phyloP scores from a whole-genome alignment of 2,329 filamentous ascomycete species.

The Cladophialophora exuberans region DNA sequence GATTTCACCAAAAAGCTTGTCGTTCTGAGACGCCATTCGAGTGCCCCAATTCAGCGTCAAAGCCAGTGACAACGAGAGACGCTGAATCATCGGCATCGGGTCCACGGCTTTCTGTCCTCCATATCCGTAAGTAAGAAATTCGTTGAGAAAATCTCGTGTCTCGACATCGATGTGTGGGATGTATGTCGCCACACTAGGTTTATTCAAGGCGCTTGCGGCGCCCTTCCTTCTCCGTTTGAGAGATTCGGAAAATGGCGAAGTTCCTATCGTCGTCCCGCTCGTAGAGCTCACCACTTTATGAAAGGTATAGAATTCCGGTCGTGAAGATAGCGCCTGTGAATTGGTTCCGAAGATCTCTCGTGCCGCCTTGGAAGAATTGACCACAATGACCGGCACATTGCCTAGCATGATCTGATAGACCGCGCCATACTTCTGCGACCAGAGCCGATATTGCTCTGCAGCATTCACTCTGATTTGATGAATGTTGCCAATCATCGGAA shows the following conservation, averaged over 20 bases:
- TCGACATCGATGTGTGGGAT: slow-evolving; percentile 66
- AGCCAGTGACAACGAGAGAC: slow-evolving; percentile 63
- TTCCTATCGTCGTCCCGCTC: slow-evolving; percentile 69
- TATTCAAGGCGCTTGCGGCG: slow-evolving; percentile 67
- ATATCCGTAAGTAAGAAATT: slow-evolving; percentile 62
- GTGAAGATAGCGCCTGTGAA: slow-evolving; percentile 57
- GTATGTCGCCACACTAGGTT: slow-evolving; percentile 66
- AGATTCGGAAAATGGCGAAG: slow-evolving; percentile 67
- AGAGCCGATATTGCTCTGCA: slow-evolving; percentile 60
- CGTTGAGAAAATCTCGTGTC: slow-evolving; percentile 64
- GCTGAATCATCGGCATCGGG: slow-evolving; percentile 70
- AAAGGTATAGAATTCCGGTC: slow-evolving; percentile 63
- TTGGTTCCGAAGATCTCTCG: slow-evolving; percentile 57
- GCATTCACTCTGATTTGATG: slow-evolving; percentile 59
- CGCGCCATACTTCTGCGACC: slow-evolving; percentile 54
- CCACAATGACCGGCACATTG: slow-evolving; percentile 59
- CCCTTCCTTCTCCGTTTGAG: slow-evolving; percentile 67
- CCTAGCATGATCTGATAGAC: slow-evolving; percentile 64
- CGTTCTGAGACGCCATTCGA: slow-evolving; percentile 62
- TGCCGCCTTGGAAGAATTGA: slow-evolving; percentile 58
- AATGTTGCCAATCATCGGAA: slow-evolving; percentile 60
- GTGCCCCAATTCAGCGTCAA: slow-evolving; percentile 70
- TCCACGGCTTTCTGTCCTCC: slow-evolving; percentile 60
- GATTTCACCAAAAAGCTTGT: slow-evolving; percentile 64
- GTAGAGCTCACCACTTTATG: slow-evolving; percentile 57